Evolutionary conservation across 208 protist species (phyloP), one percentile per base, ranked within the genome.

Genomic region (Acanthamoeba lenticulata): DNA sequence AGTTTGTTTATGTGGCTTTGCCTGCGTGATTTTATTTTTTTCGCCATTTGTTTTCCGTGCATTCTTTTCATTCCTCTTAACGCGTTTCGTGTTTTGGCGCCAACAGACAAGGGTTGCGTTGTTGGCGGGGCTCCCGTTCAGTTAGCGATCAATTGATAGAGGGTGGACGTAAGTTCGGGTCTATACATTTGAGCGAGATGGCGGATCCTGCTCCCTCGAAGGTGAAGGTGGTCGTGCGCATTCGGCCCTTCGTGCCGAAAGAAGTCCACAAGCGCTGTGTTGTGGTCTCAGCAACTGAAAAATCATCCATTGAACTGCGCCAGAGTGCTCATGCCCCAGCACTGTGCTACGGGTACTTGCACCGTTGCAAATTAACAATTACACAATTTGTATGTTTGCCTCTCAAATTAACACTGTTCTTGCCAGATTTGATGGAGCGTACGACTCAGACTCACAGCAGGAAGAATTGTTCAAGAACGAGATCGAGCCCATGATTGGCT

Each of bases 391-490:
- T 0, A n/a, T n/a, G n/a, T n/a, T n/a, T n/a, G n/a, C n/a, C n/a
- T n/a, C n/a, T n/a, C n/a, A n/a, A n/a, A n/a, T n/a, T n/a, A n/a
- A n/a, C n/a, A n/a, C n/a, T n/a, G n/a, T n/a, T n/a, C n/a, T n/a
- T n/a, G n/a, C n/a, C n/a, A 67, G 60, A 32, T 67, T 67, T 36
- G 60, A 67, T 67, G 60, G 60, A 67, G 60, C 60, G 60, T 67
- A 67, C 86, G 94, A 89, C 60, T 69, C 49, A 3, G 38, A 60
- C 6, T 42, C 62, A 6, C 29, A 52, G 52, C 94, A 95, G 52
- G 57, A 65, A 34, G 32, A 93, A 42, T 45, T 95, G 29, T 95
- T 95, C 38, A n/a, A 94, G 32, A 93, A 67, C 21, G 60, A 67
- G 21, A 67, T 67, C 7, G 60, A 67, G 60, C 60, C 60, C 60